phyloP scores from a whole-genome alignment of 495 filamentous ascomycete genomes.

The Talaromyces borbonicus region DNA sequence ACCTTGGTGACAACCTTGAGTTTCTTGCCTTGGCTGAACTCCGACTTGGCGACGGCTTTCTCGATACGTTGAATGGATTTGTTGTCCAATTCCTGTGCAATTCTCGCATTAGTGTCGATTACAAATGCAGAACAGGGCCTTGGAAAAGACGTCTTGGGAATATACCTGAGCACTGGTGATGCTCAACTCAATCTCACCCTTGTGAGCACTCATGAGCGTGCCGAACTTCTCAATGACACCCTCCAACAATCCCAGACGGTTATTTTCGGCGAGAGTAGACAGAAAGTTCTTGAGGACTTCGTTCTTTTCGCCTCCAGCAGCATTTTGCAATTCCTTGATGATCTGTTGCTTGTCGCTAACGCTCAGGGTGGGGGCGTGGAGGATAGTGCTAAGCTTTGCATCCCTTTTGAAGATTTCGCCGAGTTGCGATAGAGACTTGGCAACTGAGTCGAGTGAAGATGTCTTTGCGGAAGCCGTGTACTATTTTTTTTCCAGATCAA shows the following conservation, averaged over 20 bases:
- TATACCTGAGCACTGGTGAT: constrained; percentile 84
- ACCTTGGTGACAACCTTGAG: constrained; percentile 92
- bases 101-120: neutral
- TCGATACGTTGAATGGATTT: constrained; percentile 79
- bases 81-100: constrained; percentile 68
- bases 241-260: constrained; percentile 74
- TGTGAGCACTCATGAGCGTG: constrained; percentile 75
- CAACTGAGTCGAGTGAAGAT: constrained; percentile 67
- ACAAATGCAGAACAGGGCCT: constrained; percentile 5
- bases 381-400: constrained; percentile 62
- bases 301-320: constrained; percentile 57
- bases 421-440: constrained; percentile 64
- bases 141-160: neutral
- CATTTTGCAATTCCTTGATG: constrained; percentile 73
- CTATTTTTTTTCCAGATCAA: constrained; percentile 32
- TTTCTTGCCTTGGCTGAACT: constrained; percentile 89
- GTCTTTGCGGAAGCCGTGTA: constrained; percentile 92
- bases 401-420: constrained; percentile 66
- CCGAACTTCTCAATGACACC: constrained; percentile 80
- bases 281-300: constrained; percentile 93
- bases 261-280: constrained; percentile 83
- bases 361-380: constrained; percentile 70
- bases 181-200: constrained; percentile 84
- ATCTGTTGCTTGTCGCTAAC: constrained; percentile 72
- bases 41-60: constrained; percentile 77